Evolutionary conservation across 495 filamentous ascomycete genomes (phyloP).

Genomic region (Daldinia caldariorum): DNA sequence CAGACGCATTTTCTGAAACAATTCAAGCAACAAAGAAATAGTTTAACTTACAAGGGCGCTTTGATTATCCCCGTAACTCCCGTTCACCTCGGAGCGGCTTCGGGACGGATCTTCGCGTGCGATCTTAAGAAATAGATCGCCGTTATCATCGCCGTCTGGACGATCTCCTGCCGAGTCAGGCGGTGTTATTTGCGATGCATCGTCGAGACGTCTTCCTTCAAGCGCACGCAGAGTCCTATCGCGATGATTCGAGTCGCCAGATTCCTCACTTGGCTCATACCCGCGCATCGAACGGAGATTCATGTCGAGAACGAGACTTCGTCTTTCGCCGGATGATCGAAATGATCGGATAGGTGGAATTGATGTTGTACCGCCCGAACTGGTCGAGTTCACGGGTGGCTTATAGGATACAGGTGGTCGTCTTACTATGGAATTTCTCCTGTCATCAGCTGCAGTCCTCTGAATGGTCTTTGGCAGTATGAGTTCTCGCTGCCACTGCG

Average conservation of each 20-base stretch:
- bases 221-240: conserved; percentile 61
- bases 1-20: conserved; percentile 19
- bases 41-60: conserved; percentile 54
- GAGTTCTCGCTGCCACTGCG: conserved; percentile 55
- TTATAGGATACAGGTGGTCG: conserved; percentile 58
- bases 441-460: conserved; percentile 52
- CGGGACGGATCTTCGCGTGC: conserved; percentile 59
- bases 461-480: conserved; percentile 50
- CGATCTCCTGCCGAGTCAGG: conserved; percentile 54
- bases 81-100: conserved; percentile 46
- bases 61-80: conserved; percentile 47
- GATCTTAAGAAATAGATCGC: conserved; percentile 64
- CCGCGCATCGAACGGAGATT: conserved; percentile 48
- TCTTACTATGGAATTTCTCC: conserved; percentile 47
- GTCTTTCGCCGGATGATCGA: conserved; percentile 61
- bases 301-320: conserved; percentile 61
- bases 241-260: conserved; percentile 54
- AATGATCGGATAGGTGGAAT: conserved; percentile 62
- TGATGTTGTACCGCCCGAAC: conserved; percentile 46
- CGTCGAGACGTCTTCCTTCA: conserved; percentile 56
- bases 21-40: conserved; percentile 18
- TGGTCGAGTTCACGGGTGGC: conserved; percentile 44
- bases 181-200: conserved; percentile 52
- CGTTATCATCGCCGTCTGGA: conserved; percentile 58
- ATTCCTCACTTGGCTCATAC: conserved; percentile 50